Base-by-base conservation (phyloP, 768 basidiomycete species). In the Phaffia australis region DNA sequence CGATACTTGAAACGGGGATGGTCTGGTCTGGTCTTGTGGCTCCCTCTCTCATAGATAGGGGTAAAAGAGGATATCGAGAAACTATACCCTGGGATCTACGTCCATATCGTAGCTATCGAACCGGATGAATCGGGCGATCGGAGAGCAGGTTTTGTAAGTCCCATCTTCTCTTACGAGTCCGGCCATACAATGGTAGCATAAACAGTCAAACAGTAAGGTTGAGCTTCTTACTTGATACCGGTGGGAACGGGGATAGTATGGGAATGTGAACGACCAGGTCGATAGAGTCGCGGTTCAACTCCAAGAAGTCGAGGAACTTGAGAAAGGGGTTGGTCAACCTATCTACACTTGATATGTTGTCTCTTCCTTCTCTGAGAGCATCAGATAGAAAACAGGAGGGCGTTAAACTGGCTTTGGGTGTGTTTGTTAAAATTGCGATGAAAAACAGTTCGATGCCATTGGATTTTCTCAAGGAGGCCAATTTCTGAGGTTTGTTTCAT, bases 401-500 rank as follows among this genome's bases (percentile, higher is more conserved):
- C 11, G 11, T 11, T 42, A 42, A 42, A 42, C 35, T 5, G 35
- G 35, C 35, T 42, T 4, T 42, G 35, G 35, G 11, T 42, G 11
- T 42, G 11, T 5, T 11, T 42, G 11, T 42, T 42, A 11, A 11
- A 11, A 42, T 11, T 42, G 11, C 11, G 35, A 42, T 47, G 23
- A 15, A 1, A 8, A 14, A 16, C 46, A 89, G 2, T 92, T 91
- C 71, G 88, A 90, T 73, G 89, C 87, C 19, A 84, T 92, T 60
- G 89, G 89, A 0, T 85, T 92, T 75, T 91, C 89, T 0, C 89
- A 92, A 81, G 89, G 85, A 23, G 89, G 89, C 6, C 89, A 89
- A 73, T 91, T 92, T 75, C 80, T 90, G 5, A 57, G 56, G 56
- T 57, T 25, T 6, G 56, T 54, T 8, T 54, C 16, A 16, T 54